phyloP scores from a whole-genome alignment of 148 eudicot species.

The Silene uniflora region DNA sequence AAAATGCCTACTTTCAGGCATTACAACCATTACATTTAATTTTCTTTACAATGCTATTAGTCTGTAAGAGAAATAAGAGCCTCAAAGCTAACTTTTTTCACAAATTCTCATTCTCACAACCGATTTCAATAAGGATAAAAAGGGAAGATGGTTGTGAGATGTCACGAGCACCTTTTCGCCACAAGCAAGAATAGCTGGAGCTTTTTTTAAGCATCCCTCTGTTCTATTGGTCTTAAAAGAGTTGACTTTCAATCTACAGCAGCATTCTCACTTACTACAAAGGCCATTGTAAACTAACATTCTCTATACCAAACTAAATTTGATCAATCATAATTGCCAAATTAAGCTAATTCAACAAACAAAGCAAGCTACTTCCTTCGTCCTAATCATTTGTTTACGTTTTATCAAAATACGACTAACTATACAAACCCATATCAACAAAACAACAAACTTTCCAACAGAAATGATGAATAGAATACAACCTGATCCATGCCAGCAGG shows the following conservation, averaged over 20 bases:
- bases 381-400: no score
- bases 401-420: no score
- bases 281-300: conserved; percentile 1
- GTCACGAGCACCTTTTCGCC: no score
- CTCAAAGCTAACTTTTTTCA: no score
- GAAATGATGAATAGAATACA: not conserved
- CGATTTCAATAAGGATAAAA: no score
- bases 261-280: not conserved
- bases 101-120: no score
- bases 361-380: not conserved
- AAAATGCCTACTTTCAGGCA: no score
- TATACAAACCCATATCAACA: not conserved
- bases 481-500: conserved; percentile 85
- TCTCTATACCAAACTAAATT: not conserved
- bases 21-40: not conserved
- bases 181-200: no score
- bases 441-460: not conserved
- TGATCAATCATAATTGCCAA: not conserved
- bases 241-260: not conserved
- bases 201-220: not conserved
- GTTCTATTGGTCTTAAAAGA: not conserved
- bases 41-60: not conserved
- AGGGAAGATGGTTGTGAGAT: no score
- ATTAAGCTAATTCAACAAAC: not conserved
- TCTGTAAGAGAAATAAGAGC: no score